These are phyloP conservation scores for Carex cristatella DNA, from an alignment of 176 grass and related monocot genomes.

Conservation along the genomic window DNA sequence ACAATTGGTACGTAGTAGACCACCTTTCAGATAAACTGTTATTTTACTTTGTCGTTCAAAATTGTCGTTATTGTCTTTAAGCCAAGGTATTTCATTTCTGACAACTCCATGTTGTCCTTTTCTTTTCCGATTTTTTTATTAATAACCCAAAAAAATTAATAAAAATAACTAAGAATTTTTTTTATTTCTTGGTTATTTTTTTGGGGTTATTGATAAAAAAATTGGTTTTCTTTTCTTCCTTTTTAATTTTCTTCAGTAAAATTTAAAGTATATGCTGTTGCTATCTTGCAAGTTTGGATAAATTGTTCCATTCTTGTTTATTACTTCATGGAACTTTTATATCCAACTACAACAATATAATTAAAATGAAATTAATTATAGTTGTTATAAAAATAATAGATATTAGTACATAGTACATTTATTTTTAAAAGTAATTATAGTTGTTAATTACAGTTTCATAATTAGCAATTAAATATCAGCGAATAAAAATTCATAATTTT, in stretches of 20 bases:
- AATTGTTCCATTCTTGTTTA: background rate
- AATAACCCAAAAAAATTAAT: no score
- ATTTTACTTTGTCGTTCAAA: background rate
- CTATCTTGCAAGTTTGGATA: background rate
- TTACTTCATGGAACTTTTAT: background rate
- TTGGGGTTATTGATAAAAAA: no score
- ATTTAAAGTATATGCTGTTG: background rate
- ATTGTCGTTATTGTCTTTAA: background rate
- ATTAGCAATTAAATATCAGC: no score
- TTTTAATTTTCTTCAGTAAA: background rate
- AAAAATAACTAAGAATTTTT: no score
- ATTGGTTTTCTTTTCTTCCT: no score
- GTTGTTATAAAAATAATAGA: no score
- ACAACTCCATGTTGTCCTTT: background rate
- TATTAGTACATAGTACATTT: no score
- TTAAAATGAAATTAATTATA: no score
- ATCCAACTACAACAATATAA: background rate
- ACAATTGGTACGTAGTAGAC: background rate
- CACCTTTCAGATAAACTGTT: background rate
- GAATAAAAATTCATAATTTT: no score
- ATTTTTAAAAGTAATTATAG: no score
- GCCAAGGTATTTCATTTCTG: background rate
- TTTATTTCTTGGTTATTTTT: no score
- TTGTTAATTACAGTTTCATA: no score
- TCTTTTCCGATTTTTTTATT: background rate